Conservation (phyloP, 768 basidiomycete species). For the Dioszegia hungarica region DNA sequence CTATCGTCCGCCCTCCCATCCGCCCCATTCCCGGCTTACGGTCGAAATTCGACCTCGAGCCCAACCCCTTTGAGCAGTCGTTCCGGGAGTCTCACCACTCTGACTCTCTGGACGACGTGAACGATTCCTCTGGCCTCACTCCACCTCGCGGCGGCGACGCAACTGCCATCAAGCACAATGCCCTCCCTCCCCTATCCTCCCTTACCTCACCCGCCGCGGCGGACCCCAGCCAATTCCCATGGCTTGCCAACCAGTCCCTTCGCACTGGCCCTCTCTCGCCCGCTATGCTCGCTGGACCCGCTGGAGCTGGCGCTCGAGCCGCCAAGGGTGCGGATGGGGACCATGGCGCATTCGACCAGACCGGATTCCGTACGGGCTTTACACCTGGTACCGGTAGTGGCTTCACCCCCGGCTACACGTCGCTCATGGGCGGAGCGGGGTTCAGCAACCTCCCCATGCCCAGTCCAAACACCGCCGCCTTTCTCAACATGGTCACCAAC, state of each 20-base stretch:
- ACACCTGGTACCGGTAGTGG: constrained; percentile 66
- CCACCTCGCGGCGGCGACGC: constrained; percentile 52
- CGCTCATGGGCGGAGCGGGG: constrained; percentile 52
- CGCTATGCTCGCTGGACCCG: constrained; percentile 87
- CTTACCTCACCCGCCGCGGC: constrained; percentile 45
- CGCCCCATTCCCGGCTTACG: constrained; percentile 33
- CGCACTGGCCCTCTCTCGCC: constrained; percentile 91
- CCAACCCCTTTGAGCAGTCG: constrained; percentile 92
- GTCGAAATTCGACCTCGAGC: constrained; percentile 59
- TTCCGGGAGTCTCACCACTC: constrained; percentile 55
- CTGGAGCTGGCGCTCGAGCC: constrained; percentile 17
- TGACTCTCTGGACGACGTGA: constrained; percentile 18
- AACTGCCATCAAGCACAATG: constrained; percentile 37
- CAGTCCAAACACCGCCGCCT: constrained; percentile 83
- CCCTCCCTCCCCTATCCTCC: constrained; percentile 45
- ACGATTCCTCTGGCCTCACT: constrained; percentile 43
- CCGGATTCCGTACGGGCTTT: constrained; percentile 70
- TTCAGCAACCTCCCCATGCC: constrained; percentile 63
- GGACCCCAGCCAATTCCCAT: constrained; percentile 47
- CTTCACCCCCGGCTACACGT: constrained; percentile 59
- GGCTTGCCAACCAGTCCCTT: constrained; percentile 64
- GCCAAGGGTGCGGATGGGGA: not conserved
- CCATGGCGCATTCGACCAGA: constrained; percentile 58
- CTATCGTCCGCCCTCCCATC: constrained; percentile 31
- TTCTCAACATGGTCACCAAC: constrained; percentile 85